Base-by-base conservation (phyloP, 2,329 filamentous ascomycete species). In the Plenodomus lindquistii region DNA sequence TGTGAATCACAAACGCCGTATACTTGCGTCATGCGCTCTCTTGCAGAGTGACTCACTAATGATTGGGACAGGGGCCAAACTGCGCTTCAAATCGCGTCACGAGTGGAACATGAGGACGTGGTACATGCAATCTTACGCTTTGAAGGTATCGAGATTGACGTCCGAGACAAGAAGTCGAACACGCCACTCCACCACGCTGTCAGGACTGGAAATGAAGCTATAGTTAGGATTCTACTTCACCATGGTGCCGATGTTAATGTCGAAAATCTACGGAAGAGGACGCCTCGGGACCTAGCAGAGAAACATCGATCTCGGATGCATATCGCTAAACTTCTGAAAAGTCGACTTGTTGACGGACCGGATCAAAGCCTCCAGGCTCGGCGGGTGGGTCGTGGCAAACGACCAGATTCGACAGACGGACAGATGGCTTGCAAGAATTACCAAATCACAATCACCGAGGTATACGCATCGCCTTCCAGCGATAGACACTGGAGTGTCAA, bases 161-260 rank as follows among this genome's bases (percentile, higher is more conserved):
- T 29, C 7, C 37, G 39, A 2, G 47, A 50, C 27, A 35, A 44
- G 11, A n/a, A 42, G n/a, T 42, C 39, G 15, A 50, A 50, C 21
- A 46, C 47, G 2, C 47, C 47, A 35, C 39, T 50, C 21, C 47
- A 50, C 19, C 42, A 45, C 24, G 47, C 47, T 2, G 47, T 50
- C 16, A 40, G 40, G 6, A 50, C 16, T 8, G 35, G 39, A 1
- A 50, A 50, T 16, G 47, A 44, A 27, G 37, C 47, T 16, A 50
- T 50, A 9, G 35, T 50, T 1, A 39, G 39, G 13, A 39, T 38
- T 10, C 38, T 50, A 7, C 39, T 46, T 13, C 42, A 44, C 13
- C 37, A 41, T 21, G 47, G 47, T 9, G 47, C 47, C 4, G 47
- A 50, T 19, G 42, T 46, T 9, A 20, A 34, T 20, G 11, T 45